Percentiles rank a stretch among this genome's conserved stretches.
These are phyloP conservation scores for Amoeboaphelidium protococcarum DNA, from an alignment of 371 early-diverging fungal genomes.

Conservation along the genomic window DNA sequence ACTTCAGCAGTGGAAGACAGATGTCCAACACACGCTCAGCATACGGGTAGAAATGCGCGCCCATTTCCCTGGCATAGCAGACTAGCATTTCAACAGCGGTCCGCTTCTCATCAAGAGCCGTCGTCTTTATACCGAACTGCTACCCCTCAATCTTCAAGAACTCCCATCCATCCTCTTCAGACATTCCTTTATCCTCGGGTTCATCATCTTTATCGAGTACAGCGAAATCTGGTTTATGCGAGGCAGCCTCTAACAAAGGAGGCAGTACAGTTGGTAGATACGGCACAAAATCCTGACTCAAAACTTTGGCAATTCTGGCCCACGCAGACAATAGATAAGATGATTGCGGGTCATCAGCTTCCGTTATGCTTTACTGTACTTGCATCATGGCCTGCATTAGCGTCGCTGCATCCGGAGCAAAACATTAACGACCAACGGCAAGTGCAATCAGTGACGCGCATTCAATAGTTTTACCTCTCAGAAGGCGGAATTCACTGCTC, in stretches of 20 bases:
- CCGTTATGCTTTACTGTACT: constrained; percentile 43
- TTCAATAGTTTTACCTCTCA: constrained; percentile 89
- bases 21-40: constrained; percentile 49
- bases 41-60: constrained; percentile 58
- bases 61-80: constrained; percentile 73
- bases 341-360: constrained; percentile 66
- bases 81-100: constrained; percentile 90
- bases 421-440: constrained; percentile 69
- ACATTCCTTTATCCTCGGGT: constrained; percentile 39
- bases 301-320: constrained; percentile 84
- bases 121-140: constrained; percentile 79
- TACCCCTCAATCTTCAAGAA: constrained; percentile 56
- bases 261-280: constrained; percentile 74
- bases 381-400: constrained; percentile 49
- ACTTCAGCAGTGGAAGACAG: constrained; percentile 62
- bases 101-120: constrained; percentile 80
- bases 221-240: constrained; percentile 71
- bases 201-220: constrained; percentile 64
- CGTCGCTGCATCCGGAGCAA: constrained; percentile 40
- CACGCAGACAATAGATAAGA: constrained; percentile 77
- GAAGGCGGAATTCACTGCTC: constrained; percentile 49
- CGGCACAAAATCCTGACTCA: constrained; percentile 77
- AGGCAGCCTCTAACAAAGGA: constrained; percentile 56
- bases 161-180: constrained; percentile 86
- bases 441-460: constrained; percentile 62